These are phyloP conservation scores for Suzukiozyma palmioleophila DNA, from an alignment of 1,139 yeast species.

Conservation along the genomic window DNA sequence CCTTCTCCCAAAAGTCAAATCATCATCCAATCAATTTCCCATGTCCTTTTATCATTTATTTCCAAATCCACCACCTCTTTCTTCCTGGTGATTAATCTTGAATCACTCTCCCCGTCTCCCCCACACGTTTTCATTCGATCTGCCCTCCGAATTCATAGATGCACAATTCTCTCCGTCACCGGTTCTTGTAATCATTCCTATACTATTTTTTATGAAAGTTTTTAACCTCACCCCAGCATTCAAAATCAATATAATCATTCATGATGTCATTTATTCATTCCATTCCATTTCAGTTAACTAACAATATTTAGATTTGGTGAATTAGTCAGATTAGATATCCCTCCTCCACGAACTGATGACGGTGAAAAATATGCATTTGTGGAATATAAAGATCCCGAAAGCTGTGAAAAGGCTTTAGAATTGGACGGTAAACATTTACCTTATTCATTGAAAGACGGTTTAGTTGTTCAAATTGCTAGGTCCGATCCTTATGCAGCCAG, in stretches of 20 bases:
- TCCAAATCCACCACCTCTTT: too few relatives aligned
- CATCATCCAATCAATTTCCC: not conserved
- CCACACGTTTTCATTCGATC: too few relatives aligned
- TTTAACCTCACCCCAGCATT: not conserved
- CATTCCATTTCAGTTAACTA: conserved; percentile 6
- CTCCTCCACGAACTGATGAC: conserved; percentile 63
- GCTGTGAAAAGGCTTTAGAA: conserved; percentile 59
- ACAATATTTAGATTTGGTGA: conserved; percentile 48
- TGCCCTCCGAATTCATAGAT: not conserved
- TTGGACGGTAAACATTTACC: conserved; percentile 44
- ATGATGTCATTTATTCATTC: not conserved
- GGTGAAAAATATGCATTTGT: conserved; percentile 73
- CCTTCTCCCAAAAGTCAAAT: too few relatives aligned
- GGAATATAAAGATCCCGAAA: conserved; percentile 55
- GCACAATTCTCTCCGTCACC: conserved; percentile 2
- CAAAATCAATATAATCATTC: conserved; percentile 1
- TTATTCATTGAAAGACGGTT: conserved; percentile 34
- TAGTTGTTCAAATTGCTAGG: conserved; percentile 57
- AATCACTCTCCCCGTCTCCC: too few relatives aligned
- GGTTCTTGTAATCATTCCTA: not conserved
- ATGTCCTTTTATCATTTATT: too few relatives aligned
- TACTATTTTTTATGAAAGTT: conserved; percentile 1
- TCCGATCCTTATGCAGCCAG: conserved; percentile 48
- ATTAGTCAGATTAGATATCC: conserved; percentile 62
- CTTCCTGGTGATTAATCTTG: too few relatives aligned